Base-by-base conservation (phyloP, 2,329 filamentous ascomycete genomes). In the Exophiala bonariae region DNA sequence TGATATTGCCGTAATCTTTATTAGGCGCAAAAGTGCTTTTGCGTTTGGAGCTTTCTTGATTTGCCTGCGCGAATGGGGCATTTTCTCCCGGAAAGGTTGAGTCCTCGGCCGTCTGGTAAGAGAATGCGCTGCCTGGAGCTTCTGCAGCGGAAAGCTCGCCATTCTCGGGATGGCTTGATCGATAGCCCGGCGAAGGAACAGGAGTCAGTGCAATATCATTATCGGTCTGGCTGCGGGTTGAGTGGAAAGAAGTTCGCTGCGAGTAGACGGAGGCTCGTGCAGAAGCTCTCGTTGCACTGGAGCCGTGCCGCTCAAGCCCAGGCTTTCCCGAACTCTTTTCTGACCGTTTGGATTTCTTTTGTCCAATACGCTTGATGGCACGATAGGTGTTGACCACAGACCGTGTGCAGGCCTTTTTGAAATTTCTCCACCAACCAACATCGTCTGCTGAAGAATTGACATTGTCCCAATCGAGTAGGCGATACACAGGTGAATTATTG, bases 151-250 rank as follows among this genome's bases (percentile, higher is more conserved):
- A 41, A 4, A 44, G 37, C 19, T 48, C 47, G 9, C 44, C 37
- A 41, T 57, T 47, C 6, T 47, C 30, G 11, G 41, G 33, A 13
- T 50, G 19, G 44, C 48, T 55, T 9, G 49, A 4, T 89, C 59
- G 57, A 36, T 55, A 53, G 26, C 47, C 53, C 6, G 55, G 53
- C 2, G 91, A 96, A 2, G 87, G 84, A 14, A 99, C 91, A 1
- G 92, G 91, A 0, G 91, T 97, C 91, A 99, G 95, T 63, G 92
- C 90, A 44, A 99, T 95, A 19, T 87, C 87, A 49, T 87, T 83
- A 17, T 70, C 65, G 18, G 62, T 67, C 18, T 65, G 54, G 28
- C 66, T 64, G 47, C 65, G 73, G 16, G 76, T 75, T 1, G 81
- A 82, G 16, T 74, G 63, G 56, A 71, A 70, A 2, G 75, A 76